Evolutionary conservation across 2,329 filamentous ascomycete species (phyloP).

Genomic region (Aspergillus pseudonomiae): DNA sequence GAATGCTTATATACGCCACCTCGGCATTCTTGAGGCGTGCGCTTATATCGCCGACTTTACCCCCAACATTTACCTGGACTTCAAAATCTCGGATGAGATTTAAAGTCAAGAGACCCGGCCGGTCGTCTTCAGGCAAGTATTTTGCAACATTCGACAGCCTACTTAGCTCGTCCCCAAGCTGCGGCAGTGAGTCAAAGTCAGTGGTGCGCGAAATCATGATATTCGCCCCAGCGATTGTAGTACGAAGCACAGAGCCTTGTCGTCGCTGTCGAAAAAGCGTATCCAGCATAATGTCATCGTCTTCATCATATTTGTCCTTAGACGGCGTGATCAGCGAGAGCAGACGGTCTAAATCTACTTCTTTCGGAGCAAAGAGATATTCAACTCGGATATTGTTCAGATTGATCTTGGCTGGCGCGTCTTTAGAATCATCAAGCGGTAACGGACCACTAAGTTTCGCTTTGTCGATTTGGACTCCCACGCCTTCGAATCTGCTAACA

Average conservation of each 20-base stretch:
- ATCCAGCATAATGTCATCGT: conserved; percentile 94
- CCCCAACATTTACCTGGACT: conserved; percentile 64
- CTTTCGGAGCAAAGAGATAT: conserved; percentile 72
- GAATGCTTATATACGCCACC: conserved; percentile 79
- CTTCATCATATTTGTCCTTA: conserved; percentile 82
- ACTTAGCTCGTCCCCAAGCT: conserved; percentile 75
- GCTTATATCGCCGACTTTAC: conserved; percentile 67
- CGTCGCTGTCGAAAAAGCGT: conserved; percentile 82
- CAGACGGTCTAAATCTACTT: conserved; percentile 78
- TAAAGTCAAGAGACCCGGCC: conserved; percentile 82
- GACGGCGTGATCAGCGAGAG: conserved; percentile 88
- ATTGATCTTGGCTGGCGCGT: conserved; percentile 63
- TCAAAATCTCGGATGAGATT: conserved; percentile 66
- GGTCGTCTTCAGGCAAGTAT: conserved; percentile 93
- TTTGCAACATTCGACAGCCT: conserved; percentile 87
- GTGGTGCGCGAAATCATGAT: conserved; percentile 64
- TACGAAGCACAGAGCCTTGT: conserved; percentile 79
- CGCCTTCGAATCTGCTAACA: conserved; percentile 71
- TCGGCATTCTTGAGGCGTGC: conserved; percentile 66
- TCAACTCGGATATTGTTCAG: conserved; percentile 70
- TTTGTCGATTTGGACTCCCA: conserved; percentile 74
- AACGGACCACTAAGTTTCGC: conserved; percentile 75
- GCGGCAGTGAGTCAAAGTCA: conserved; percentile 68
- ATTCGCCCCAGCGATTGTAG: conserved; percentile 67
- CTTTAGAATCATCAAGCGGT: conserved; percentile 49